Conservation (phyloP, 176 grass and related monocot genomes). For the Thinopyrum elongatum region DNA sequence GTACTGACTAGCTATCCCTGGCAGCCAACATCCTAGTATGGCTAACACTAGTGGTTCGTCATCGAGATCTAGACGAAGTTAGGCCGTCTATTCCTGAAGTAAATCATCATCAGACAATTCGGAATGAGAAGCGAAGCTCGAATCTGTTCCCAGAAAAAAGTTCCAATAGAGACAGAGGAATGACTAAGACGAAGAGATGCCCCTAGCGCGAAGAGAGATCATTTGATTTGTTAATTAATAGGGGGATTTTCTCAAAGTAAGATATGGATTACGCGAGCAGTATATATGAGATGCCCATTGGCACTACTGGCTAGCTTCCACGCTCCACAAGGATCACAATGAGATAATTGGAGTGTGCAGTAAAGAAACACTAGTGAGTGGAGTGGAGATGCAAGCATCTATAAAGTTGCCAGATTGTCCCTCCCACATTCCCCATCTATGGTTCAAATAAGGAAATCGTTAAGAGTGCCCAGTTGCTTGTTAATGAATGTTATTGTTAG, state of each 20-base stretch:
- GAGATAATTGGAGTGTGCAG: not conserved
- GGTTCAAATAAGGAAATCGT: not conserved
- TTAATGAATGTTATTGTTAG: not conserved
- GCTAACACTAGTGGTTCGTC: not conserved
- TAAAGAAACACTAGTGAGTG: not conserved
- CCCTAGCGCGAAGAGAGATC: not conserved
- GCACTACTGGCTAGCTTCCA: slow-evolving; percentile 7
- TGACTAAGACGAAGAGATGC: not conserved
- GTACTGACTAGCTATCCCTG: not conserved
- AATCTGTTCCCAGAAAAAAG: slow-evolving; percentile 14
- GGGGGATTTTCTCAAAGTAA: slow-evolving; percentile 15
- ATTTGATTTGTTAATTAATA: not conserved
- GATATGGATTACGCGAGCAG: slow-evolving; percentile 13
- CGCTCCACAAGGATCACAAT: not conserved
- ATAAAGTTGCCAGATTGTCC: not conserved
- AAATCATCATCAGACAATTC: not conserved
- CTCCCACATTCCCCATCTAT: not conserved
- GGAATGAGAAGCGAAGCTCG: not conserved
- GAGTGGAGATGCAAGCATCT: not conserved
- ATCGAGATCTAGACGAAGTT: not conserved
- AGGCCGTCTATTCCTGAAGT: not conserved
- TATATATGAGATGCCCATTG: slow-evolving; percentile 30
- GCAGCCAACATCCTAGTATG: not conserved
- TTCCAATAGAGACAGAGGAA: slow-evolving; percentile 19
- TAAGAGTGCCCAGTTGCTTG: not conserved